Evolutionary conservation across 2,329 filamentous ascomycete species (phyloP).

Genomic region (Cercospora nicotianae): DNA sequence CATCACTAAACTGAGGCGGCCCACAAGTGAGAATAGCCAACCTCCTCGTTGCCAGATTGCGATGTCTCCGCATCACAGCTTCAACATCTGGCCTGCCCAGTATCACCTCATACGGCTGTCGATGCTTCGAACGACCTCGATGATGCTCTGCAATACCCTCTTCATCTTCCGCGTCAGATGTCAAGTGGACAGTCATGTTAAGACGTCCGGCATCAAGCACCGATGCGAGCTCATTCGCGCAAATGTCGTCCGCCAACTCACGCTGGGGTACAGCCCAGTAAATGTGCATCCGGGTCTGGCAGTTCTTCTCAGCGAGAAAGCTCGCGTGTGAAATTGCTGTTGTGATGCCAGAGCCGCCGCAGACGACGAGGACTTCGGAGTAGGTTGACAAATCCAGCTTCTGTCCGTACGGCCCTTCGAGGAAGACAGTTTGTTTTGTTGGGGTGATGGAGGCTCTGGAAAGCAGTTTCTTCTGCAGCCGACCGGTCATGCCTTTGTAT

Average conservation of each 20-base stretch:
- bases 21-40: conserved; percentile 28
- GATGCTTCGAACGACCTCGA: background rate
- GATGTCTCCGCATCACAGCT: conserved; percentile 21
- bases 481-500: conserved; percentile 53
- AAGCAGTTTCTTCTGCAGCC: conserved; percentile 44
- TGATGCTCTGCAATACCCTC: background rate
- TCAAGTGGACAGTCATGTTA: conserved; percentile 27
- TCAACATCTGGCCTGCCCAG: conserved; percentile 26
- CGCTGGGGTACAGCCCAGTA: conserved; percentile 24
- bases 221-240: conserved; percentile 20
- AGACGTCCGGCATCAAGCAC: conserved; percentile 19
- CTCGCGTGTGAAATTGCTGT: conserved; percentile 40
- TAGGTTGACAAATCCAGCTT: conserved; percentile 45
- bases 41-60: conserved; percentile 15
- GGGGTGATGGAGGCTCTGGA: conserved; percentile 25
- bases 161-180: conserved; percentile 17
- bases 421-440: conserved; percentile 40
- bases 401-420: conserved; percentile 55
- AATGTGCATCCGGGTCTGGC: conserved; percentile 20
- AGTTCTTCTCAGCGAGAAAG: conserved; percentile 15
- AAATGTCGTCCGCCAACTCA: conserved; percentile 24
- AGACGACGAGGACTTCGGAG: conserved; percentile 45
- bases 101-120: conserved; percentile 14
- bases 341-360: conserved; percentile 53
- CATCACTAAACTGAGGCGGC: conserved; percentile 25